phyloP scores from a whole-genome alignment of 352 stramenopile genomes.

The Pythium angustatum region DNA sequence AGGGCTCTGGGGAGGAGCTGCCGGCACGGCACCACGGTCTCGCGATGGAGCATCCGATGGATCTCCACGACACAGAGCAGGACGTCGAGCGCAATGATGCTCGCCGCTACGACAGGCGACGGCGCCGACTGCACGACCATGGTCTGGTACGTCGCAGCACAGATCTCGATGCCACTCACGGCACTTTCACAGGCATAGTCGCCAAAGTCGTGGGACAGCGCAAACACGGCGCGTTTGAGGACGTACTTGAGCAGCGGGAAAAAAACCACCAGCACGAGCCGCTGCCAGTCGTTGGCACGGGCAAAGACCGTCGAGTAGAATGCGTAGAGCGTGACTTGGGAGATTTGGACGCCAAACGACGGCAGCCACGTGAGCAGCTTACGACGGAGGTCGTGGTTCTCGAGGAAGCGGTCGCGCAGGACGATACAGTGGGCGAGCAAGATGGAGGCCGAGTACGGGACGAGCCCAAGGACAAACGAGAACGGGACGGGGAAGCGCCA shows the following conservation, averaged over 20 bases:
- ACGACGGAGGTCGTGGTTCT: neutral
- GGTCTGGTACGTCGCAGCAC: too few species aligned
- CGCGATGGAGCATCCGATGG: neutral
- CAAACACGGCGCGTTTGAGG: too few species aligned
- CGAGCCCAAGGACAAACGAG: neutral
- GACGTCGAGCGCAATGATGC: constrained; percentile 11
- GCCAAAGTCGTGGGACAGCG: too few species aligned
- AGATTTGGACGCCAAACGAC: constrained; percentile 15
- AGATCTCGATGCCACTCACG: too few species aligned
- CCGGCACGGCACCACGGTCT: neutral
- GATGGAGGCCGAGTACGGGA: constrained; percentile 3
- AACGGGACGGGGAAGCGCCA: constrained; percentile 27
- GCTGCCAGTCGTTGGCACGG: too few species aligned
- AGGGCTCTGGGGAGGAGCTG: neutral
- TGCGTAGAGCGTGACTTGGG: constrained; percentile 18
- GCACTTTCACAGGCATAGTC: too few species aligned
- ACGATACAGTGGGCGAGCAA: constrained; percentile 2
- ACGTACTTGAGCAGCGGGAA: too few species aligned
- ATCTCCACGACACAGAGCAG: constrained; percentile 1
- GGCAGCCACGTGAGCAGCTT: constrained; percentile 3
- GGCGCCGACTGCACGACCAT: too few species aligned
- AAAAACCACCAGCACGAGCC: too few species aligned
- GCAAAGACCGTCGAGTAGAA: constrained; percentile 9
- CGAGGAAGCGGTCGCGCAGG: neutral
- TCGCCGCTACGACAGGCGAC: neutral